phyloP scores from a whole-genome alignment of 495 filamentous ascomycete genomes.

The Polyplosphaeria fusca region DNA sequence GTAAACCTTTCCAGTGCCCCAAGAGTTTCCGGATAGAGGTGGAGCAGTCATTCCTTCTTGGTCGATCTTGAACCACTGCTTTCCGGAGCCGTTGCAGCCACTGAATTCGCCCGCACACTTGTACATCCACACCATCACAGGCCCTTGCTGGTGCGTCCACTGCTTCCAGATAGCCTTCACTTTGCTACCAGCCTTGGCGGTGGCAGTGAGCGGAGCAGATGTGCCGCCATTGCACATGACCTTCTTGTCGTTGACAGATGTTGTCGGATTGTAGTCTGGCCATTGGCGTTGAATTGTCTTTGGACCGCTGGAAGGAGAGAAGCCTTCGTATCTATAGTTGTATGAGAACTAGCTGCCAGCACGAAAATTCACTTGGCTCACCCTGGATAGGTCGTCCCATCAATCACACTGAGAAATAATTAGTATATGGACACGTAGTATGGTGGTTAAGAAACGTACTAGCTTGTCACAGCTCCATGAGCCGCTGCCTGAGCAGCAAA shows the following conservation, averaged over 20 bases:
- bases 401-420: too few species aligned
- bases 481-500: constrained; percentile 25
- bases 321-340: constrained; percentile 22
- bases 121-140: constrained; percentile 34
- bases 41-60: constrained; percentile 48
- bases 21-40: constrained; percentile 50
- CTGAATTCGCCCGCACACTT: constrained; percentile 28
- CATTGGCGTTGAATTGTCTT: constrained; percentile 33
- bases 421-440: too few species aligned
- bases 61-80: constrained; percentile 50
- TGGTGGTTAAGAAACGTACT: too few species aligned
- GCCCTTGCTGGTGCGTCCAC: constrained; percentile 31
- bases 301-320: constrained; percentile 18
- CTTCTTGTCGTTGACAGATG: constrained; percentile 22
- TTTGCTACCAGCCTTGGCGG: constrained; percentile 19
- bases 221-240: constrained; percentile 34
- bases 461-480: constrained; percentile 29
- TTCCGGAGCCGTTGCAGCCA: constrained; percentile 24
- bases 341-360: neutral
- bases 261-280: constrained; percentile 34
- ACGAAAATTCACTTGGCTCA: neutral
- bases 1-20: constrained; percentile 50
- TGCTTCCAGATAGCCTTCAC: constrained; percentile 30
- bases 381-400: constrained; percentile 23
- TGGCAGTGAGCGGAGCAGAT: constrained; percentile 17